Evolutionary conservation across 257 asterid genomes (phyloP), one percentile per base, ranked within the genome.

Genomic region (Echites panduratus): DNA sequence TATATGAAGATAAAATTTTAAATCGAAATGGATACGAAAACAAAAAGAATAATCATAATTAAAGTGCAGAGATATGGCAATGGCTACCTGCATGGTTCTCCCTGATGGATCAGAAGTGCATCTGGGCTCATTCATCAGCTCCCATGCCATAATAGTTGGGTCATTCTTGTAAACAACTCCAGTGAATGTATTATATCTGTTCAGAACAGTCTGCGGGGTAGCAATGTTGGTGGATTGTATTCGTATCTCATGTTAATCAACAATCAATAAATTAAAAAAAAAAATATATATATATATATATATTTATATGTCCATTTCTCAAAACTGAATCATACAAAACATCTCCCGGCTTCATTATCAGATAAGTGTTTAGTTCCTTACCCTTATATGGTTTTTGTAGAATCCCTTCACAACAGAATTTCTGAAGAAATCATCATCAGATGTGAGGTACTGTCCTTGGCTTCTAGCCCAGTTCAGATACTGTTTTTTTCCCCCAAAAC

Each of bases 61-160:
- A 32, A 32, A 67, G 38, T 32, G n/a, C 35, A 74, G 44, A 49
- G 24, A 5, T 70, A 17, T 43, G 16, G 26, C 16, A 35, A 32
- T 14, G 57, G 11, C 57, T 64, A 88, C 97, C 96, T 91, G 99
- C 68, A 94, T 88, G 52, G 90, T 88, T 58, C 72, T 85, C 79
- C 97, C 99, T 7, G 96, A 87, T 35, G 90, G 87, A 87, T 94
- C 97, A 66, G 97, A 82, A 58, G 90, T 79, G 87, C 97, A 94
- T 82, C 97, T 86, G 7, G 97, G 97, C 81, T 94, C 97, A 85
- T 91, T 91, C 91, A 91, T 91, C 52, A 94, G 97, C 70, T 94
- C 99, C 99, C 99, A 94, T 1, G 99, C 97, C 99, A 94, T 94
- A 66, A 94, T 94, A 76, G 97, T 91, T 10, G 97, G 97, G 64